These are phyloP conservation scores for peach (Prunus persica) DNA, from an alignment of 306 rosid species.

Conservation along the genomic window Prunus_persica_NCBIv2 NC_034014.1:22499501-22500000, in stretches of 20 bases:
- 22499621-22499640: constrained; percentile 27
- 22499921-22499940: too few species aligned
- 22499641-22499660: constrained; percentile 17
- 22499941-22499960: too few species aligned
- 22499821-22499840: background rate
- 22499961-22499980: too few species aligned
- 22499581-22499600: background rate
- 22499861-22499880: background rate
- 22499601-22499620: background rate
- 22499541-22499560: background rate
- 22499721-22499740: constrained; percentile 20
- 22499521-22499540: background rate
- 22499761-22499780: constrained; percentile 31
- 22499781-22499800: constrained; percentile 21
- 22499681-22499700: constrained; percentile 11
- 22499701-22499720: constrained; percentile 48
- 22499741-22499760: constrained; percentile 10
- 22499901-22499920: too few species aligned
- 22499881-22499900: too few species aligned
- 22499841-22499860: background rate
- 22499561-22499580: background rate
- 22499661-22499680: background rate
- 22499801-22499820: background rate
- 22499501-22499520: background rate
- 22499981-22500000: too few species aligned